Percentiles rank a stretch among this genome's conserved stretches.
phyloP scores from a whole-genome alignment of 805 yeast genomes.

The Lipomyces japonicus region DNA sequence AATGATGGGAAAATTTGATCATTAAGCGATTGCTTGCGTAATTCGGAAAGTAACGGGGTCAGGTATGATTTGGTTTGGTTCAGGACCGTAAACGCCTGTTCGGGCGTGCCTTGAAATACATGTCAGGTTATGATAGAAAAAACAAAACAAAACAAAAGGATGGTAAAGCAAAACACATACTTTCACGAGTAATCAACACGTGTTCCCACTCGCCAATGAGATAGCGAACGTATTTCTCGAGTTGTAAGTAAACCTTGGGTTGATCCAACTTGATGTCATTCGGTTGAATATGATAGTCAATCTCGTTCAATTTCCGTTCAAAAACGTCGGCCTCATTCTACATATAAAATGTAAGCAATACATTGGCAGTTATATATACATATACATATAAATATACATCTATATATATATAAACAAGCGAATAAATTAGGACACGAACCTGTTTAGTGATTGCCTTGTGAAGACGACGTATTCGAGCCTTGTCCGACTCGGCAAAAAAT shows the following conservation, averaged over 20 bases:
- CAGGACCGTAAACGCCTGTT: slow-evolving; percentile 36
- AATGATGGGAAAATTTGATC: slow-evolving; percentile 50
- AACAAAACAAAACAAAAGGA: no score
- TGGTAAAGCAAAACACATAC: slow-evolving; percentile 1
- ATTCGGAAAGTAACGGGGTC: slow-evolving; percentile 51
- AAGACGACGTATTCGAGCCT: slow-evolving; percentile 27
- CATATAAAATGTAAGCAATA: no score
- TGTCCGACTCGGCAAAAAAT: slow-evolving; percentile 31
- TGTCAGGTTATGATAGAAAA: not conserved
- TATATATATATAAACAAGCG: not conserved
- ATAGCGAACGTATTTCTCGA: slow-evolving; percentile 48
- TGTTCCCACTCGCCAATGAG: slow-evolving; percentile 47
- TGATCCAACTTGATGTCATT: slow-evolving; percentile 39
- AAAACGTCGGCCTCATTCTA: no score
- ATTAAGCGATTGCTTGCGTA: slow-evolving; percentile 46
- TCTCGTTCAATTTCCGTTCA: slow-evolving; percentile 34
- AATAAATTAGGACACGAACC: slow-evolving; percentile 11
- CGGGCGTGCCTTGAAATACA: slow-evolving; percentile 17
- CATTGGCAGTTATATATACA: slow-evolving; percentile 1
- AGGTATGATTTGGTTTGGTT: slow-evolving; percentile 49
- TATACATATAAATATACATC: not conserved
- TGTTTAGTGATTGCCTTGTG: slow-evolving; percentile 24
- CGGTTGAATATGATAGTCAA: slow-evolving; percentile 30
- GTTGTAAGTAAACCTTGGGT: slow-evolving; percentile 40
- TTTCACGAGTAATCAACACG: slow-evolving; percentile 39